Evolutionary conservation across 2,329 filamentous ascomycete genomes (phyloP), one percentile per base, ranked within the genome.

Genomic region (Sordariomycetes sp.): DNA sequence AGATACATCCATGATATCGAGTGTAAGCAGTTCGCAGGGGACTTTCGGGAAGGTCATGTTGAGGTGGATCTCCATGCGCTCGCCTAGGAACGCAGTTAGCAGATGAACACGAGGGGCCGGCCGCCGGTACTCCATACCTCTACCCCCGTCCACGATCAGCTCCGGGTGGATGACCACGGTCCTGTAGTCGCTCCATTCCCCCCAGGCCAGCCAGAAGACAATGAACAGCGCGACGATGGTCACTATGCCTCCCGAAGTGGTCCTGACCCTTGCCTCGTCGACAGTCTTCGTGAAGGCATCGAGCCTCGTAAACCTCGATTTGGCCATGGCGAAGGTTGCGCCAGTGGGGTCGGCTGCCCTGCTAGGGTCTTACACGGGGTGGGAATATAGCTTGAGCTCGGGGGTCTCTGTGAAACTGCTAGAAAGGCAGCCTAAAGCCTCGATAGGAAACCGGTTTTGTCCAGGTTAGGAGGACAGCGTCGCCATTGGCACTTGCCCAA

Each of bases 231-330:
- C 97, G 64, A 87, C 81, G 66, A 99, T 91, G 59, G 94, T 99
- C 67, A 99, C 90, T 65, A 99, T 84, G 64, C 94, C 94, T 64
- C 94, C 94, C 2, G 91, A 96, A 7, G 92, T 97, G 35, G 94
- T 99, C 67, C 95, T 88, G 70, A 99, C 85, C 66, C 94, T 85
- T 64, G 95, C 94, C 84, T 99, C 94, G 72, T 99, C 94, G 65
- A 99, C 94, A 14, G 94, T 99, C 76, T 99, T 99, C 56, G 93
- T 96, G 72, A 99, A 99, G 80, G 94, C 94, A 74, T 99, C 94
- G 63, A 99, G 89, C 82, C 88, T 87, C 60, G 89, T 96, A 71
- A 99, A 97, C 72, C 94, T 87, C 65, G 90, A 96, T 79, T 96
- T 96, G 68, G 92, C 79, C 94, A 97, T 97, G 57, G 51, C 46